Conservation (phyloP, 1,284 basidiomycete species). For the Tilletia indica region DNA sequence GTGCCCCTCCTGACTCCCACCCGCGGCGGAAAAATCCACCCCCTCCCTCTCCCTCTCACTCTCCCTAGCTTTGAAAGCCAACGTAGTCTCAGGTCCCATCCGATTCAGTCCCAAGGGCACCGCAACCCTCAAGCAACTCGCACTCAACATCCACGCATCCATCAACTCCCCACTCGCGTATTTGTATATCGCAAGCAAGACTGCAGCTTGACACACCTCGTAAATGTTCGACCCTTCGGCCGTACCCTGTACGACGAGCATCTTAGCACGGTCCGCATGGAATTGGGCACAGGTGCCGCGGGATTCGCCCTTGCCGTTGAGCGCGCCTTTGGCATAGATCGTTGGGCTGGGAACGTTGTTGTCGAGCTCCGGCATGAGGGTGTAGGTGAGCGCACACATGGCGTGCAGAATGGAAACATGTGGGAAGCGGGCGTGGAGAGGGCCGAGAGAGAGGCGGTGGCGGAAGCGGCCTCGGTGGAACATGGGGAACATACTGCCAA, state of each 20-base stretch:
- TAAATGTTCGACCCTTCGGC: constrained; percentile 31
- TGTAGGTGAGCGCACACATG: constrained; percentile 33
- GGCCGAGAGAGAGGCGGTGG: constrained; percentile 29
- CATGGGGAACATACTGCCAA: constrained; percentile 13
- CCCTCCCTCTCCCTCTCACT: not conserved
- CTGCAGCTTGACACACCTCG: constrained; percentile 34
- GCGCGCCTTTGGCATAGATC: not conserved
- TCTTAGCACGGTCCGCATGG: constrained; percentile 37
- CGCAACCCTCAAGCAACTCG: constrained; percentile 6
- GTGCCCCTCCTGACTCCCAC: not conserved
- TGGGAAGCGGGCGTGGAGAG: constrained; percentile 37
- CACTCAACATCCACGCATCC: constrained; percentile 38
- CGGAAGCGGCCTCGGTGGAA: constrained; percentile 6
- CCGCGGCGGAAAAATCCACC: not conserved
- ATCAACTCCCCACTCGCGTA: constrained; percentile 39
- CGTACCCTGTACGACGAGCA: constrained; percentile 19
- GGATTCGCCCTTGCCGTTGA: constrained; percentile 2
- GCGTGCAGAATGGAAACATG: constrained; percentile 37
- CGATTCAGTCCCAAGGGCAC: constrained; percentile 1
- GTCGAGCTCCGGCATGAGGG: constrained; percentile 5
- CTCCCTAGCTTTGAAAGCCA: not conserved
- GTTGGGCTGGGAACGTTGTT: not conserved
- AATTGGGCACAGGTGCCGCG: constrained; percentile 18
- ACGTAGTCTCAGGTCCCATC: not conserved
- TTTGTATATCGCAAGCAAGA: constrained; percentile 34